Percentiles rank a stretch among this genome's conserved stretches.
Conservation (phyloP, 1,284 basidiomycete genomes). For the Sanguinoderma infundibulare region DNA sequence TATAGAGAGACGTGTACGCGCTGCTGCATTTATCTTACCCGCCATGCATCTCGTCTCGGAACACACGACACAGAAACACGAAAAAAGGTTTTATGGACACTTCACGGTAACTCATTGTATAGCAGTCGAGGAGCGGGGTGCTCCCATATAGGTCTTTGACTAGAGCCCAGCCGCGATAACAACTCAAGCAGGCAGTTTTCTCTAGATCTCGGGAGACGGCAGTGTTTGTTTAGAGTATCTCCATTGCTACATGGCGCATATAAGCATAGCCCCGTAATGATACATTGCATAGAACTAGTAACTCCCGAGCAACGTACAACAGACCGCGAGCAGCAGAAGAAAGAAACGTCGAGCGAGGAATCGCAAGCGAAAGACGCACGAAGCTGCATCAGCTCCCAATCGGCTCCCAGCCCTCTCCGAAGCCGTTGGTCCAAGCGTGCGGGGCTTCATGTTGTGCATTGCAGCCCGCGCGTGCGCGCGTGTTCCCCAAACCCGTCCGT, state of each 20-base stretch:
- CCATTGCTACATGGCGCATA: constrained; percentile 25
- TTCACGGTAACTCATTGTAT: no score
- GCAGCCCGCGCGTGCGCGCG: constrained; percentile 40
- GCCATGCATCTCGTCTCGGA: no score
- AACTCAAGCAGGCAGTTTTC: no score
- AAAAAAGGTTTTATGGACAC: no score
- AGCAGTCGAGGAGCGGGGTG: no score
- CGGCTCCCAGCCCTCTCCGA: constrained; percentile 62
- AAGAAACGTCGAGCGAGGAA: background rate
- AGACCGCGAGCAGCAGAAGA: constrained; percentile 3
- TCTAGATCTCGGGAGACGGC: no score
- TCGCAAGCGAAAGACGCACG: constrained; percentile 1
- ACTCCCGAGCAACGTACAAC: constrained; percentile 3
- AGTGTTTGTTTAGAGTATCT: no score
- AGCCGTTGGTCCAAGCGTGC: constrained; percentile 93
- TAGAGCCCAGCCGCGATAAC: no score
- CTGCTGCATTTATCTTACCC: background rate
- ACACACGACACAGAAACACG: no score
- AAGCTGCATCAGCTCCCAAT: constrained; percentile 82
- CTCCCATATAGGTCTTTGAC: no score
- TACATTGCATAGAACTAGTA: constrained; percentile 21
- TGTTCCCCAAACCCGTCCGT: background rate
- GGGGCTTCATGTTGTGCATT: constrained; percentile 89
- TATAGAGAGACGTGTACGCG: constrained; percentile 9
- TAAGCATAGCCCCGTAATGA: constrained; percentile 21